Evolutionary conservation across 345 rosid species (phyloP), one percentile per base, ranked within the genome.

Genomic region (Murraya paniculata): DNA sequence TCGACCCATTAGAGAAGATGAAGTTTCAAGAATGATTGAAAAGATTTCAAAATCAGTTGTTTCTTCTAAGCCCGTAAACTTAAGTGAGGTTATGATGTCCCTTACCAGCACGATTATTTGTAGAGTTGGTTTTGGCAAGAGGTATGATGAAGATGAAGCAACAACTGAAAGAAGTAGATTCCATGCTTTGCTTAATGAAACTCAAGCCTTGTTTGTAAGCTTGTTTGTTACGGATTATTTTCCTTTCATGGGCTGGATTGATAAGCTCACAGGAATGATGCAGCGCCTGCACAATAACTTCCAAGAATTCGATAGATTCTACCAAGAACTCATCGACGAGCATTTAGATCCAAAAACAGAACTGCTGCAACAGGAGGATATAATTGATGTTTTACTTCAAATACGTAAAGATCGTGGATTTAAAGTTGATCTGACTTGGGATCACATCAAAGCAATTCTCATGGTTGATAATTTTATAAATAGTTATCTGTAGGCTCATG

Each of bases 101-200:
- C 78, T 84, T 13, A 79, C 87, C 0, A 79, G 72, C 9, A 41
- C 77, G n/a, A 66, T 86, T 22, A 82, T 81, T 62, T 87, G 88
- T 65, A 81, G 82, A 50, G 35, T 85, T 68, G 88, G 85, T 0
- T 90, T 90, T 28, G 86, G 91, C n/a, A 79, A 81, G 78, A 86
- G 75, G 72, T 88, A 83, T 38, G 83, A 81, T 0, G 84, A 74
- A 0, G 87, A 79, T 0, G 83, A 74, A 1, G 87, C 77, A 9
- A 84, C 72, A 3, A 36, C 75, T 4, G 87, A 73, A 31, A 83
- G 22, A 24, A 73, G 68, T 5, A 75, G 80, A 4, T 82, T 88
- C 58, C 73, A 80, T 5, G 72, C 45, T 41, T 7, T 87, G 72
- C 59, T 87, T 24, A 38, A 48, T 18, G 90, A 89, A 68, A 72